Conservation (phyloP, 805 yeast species). For the Teunomyces gatunensis region DNA sequence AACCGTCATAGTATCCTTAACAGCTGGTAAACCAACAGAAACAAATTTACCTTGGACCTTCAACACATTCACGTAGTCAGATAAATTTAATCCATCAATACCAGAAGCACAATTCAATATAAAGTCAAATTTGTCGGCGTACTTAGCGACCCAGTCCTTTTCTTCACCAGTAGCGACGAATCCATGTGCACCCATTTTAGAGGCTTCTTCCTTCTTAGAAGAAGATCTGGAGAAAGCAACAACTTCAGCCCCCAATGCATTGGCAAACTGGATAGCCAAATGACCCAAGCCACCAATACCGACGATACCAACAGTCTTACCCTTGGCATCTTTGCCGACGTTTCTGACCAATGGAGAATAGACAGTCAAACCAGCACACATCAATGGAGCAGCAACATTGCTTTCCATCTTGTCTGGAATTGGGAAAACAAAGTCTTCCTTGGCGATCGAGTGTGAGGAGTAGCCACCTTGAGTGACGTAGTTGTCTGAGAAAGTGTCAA, state of each 20-base stretch:
- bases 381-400: conserved; percentile 63
- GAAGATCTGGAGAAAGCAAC: conserved; percentile 52
- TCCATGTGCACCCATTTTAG: conserved; percentile 50
- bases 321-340: conserved; percentile 35
- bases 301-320: conserved; percentile 50
- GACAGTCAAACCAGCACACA: conserved; percentile 77
- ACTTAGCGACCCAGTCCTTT: conserved; percentile 38
- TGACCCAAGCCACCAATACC: conserved; percentile 61
- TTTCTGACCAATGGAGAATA: conserved; percentile 61
- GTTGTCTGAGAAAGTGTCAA: conserved; percentile 24
- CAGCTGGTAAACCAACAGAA: conserved; percentile 64
- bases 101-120: conserved; percentile 55
- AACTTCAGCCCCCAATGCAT: conserved; percentile 60
- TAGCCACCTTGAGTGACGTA: conserved; percentile 70
- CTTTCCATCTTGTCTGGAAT: conserved; percentile 50
- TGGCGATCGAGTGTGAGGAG: conserved; percentile 62
- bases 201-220: conserved; percentile 48
- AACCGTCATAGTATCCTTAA: conserved; percentile 41
- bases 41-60: conserved; percentile 59
- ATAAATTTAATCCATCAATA: conserved; percentile 47
- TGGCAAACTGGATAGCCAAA: conserved; percentile 54
- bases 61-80: conserved; percentile 46
- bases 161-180: conserved; percentile 54
- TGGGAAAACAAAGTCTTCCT: conserved; percentile 61
- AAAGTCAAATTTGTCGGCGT: conserved; percentile 43